Base-by-base conservation (phyloP, 257 asterid species). In the Petunia axillaris region DNA sequence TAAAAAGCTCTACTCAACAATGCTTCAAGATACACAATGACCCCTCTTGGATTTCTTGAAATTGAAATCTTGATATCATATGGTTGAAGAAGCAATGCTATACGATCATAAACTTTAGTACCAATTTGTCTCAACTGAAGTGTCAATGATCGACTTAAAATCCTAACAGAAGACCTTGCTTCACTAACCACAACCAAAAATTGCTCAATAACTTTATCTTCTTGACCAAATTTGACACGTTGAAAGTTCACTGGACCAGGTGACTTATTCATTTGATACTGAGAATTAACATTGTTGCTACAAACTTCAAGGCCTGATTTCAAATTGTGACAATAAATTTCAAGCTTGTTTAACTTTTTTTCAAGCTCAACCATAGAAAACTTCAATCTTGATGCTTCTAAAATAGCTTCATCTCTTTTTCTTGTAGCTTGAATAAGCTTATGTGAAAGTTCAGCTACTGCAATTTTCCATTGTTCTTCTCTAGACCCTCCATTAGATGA, bases 321-420 rank as follows among this genome's bases (percentile, higher is more conserved):
- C 84, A 96, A 70, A 44, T 74, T 85, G 38, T 92, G 97, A 84
- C 99, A 96, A 75, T 96, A 92, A 82, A 94, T 87, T 87, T 94
- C 99, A 43, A 96, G 86, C 66, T 94, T 91, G 84, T 91, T 96
- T 3, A 96, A 92, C 90, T 96, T 96, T 80, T 87, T 93, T 85
- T 96, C 99, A 41, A 96, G 96, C 90, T 96, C 98, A 8, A 92
- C 84, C 96, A 94, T 89, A 57, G 98, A 89, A 83, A 86, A 77
- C 35, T 94, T 96, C 85, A 96, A 77, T 79, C 88, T 91, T 2
- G 99, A 96, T 74, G 97, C 92, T 84, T 96, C 99, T 0, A 88
- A 89, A 82, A 96, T 54, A 25, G 99, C 98, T 75, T 92, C 98
- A 53, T 94, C 98, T 75, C 97, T 80, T 81, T 90, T 91, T 4